Evolutionary conservation across 306 rosid species (phyloP), one percentile per base, ranked within the genome.

Genomic region (Fagus sylvatica): DNA sequence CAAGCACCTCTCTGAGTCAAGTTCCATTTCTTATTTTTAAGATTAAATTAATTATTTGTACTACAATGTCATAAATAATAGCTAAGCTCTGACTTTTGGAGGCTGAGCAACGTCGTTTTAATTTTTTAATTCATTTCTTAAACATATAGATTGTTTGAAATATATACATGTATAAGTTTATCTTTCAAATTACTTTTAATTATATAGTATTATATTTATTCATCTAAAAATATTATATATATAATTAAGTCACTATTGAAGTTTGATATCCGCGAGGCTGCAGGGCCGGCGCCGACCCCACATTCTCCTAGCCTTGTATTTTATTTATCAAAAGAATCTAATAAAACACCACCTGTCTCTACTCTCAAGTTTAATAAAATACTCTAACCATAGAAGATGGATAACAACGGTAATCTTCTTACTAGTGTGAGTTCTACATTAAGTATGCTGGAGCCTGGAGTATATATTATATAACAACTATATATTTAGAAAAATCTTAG

Each of bases 211-310:
- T 60, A 36, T 60, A 6, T 30, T 22, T 22, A 22, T 22, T 22
- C 28, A 22, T 22, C 28, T 22, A 22, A 22, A 22, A 48, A 22
- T 43, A 36, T 43, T 65, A 5, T 61, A 49, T 62, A 60, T 15
- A 43, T 10, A 39, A 22, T 70, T 4, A 78, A 71, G 69, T 68
- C 9, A 67, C 46, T 53, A 17, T 33, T 66, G 78, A 69, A 69
- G 75, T 74, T 72, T 71, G 79, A 70, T 72, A 62, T 39, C 43
- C 82, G 88, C 74, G 69, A 61, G 66, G 64, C 59, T 71, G 80
- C 72, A 32, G 84, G 92, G 93, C 84, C 89, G 91, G 94, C 76
- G 86, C 94, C 89, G 80, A 88, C 90, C 89, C 92, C 88, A 86
- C 82, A 72, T 73, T n/a, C 70, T 53, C 54, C 15, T 39, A 32